Conservation (phyloP, 768 basidiomycete species). For the Mycena epipterygia region DNA sequence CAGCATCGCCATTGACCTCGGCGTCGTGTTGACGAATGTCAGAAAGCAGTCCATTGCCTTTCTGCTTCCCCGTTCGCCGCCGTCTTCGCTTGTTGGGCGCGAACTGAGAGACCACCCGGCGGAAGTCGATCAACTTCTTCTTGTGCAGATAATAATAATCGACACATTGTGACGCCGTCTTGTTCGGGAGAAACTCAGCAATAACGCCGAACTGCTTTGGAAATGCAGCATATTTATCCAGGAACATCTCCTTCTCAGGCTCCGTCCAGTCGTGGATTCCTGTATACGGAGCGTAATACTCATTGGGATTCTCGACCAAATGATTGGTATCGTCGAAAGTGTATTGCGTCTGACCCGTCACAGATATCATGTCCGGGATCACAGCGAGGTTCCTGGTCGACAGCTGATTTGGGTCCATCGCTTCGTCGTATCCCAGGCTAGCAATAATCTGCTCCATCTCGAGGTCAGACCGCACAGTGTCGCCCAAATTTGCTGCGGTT, state of each 20-base stretch:
- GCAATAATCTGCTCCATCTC: slow-evolving; percentile 99
- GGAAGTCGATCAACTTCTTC: slow-evolving; percentile 88
- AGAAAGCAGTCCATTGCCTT: slow-evolving; percentile 83
- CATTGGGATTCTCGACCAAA: slow-evolving; percentile 78
- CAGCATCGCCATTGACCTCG: slow-evolving; percentile 56
- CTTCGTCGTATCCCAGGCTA: slow-evolving; percentile 92
- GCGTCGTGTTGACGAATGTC: slow-evolving; percentile 87
- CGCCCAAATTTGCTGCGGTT: slow-evolving; percentile 79
- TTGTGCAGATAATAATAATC: slow-evolving; percentile 96
- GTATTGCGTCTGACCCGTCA: slow-evolving; percentile 72
- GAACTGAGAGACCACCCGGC: slow-evolving; percentile 76
- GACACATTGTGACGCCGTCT: slow-evolving; percentile 91
- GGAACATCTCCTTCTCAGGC: slow-evolving; percentile 82
- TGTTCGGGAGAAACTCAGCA: slow-evolving; percentile 82
- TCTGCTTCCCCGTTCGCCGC: slow-evolving; percentile 76
- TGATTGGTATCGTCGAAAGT: slow-evolving; percentile 90
- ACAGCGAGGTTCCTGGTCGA: slow-evolving; percentile 86
- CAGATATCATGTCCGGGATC: slow-evolving; percentile 92
- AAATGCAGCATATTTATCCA: slow-evolving; percentile 84
- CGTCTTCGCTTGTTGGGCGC: slow-evolving; percentile 77
- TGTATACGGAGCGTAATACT: slow-evolving; percentile 80
- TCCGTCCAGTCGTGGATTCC: slow-evolving; percentile 92
- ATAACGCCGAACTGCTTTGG: slow-evolving; percentile 99
- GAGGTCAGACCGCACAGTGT: slow-evolving; percentile 93
- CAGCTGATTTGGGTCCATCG: slow-evolving; percentile 93